phyloP scores from a whole-genome alignment of 2,329 filamentous ascomycete genomes.

The Monosporascus sp. region DNA sequence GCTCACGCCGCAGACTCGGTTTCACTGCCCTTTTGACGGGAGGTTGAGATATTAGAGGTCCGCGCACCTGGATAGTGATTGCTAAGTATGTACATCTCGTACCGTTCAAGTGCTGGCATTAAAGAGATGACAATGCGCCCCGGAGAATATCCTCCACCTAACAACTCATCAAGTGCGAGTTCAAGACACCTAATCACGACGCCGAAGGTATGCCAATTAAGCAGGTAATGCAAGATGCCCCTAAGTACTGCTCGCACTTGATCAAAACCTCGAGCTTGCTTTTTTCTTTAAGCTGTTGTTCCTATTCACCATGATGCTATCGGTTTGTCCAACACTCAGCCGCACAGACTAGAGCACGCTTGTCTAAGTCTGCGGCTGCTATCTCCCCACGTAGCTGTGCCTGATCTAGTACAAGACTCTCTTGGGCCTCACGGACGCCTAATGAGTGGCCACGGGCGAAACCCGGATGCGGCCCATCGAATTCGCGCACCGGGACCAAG shows the following conservation, averaged over 20 bases:
- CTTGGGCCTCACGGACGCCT: no score
- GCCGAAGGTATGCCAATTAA: not conserved
- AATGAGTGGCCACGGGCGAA: no score
- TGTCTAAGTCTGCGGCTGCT: no score
- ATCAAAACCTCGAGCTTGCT: not conserved
- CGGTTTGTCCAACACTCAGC: not conserved
- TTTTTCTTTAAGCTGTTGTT: not conserved
- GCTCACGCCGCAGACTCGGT: no score
- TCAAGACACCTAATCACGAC: not conserved
- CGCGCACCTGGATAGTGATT: not conserved
- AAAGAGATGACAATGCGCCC: not conserved
- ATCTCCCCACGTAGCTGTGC: no score
- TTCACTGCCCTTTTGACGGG: no score
- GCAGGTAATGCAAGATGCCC: not conserved
- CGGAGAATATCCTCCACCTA: not conserved
- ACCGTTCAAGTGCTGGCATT: not conserved
- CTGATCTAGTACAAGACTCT: no score
- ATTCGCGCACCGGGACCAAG: no score
- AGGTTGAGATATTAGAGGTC: no score
- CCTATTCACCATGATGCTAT: not conserved
- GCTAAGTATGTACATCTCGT: not conserved
- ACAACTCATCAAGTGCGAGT: not conserved
- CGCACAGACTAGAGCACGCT: no score
- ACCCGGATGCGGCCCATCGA: no score
- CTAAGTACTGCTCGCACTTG: not conserved